A percentile compares a stretch with the other conserved stretches of the same genome.
Evolutionary conservation across 2,329 filamentous ascomycete genomes (phyloP).

Genomic region (Aspergillus arachidicola): DNA sequence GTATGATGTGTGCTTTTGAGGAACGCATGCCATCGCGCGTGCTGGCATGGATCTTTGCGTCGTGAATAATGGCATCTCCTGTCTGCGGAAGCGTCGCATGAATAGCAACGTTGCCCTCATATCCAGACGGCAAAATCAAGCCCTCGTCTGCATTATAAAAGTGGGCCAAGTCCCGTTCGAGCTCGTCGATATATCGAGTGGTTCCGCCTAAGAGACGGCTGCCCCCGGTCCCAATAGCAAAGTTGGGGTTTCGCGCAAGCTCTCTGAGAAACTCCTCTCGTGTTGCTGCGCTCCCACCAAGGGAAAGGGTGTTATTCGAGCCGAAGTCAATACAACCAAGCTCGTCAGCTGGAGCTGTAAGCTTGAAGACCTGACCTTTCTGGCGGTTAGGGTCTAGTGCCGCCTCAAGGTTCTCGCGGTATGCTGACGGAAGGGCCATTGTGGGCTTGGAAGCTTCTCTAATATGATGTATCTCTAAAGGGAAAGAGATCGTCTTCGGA

Average conservation of each 20-base stretch:
- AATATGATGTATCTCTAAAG: not conserved
- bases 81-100: constrained; percentile 55
- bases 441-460: not conserved
- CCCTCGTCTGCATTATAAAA: constrained; percentile 57
- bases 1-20: constrained; percentile 49
- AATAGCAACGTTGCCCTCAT: constrained; percentile 60
- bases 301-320: constrained; percentile 16
- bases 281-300: constrained; percentile 6
- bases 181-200: constrained; percentile 20
- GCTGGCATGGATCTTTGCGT: constrained; percentile 69
- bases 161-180: constrained; percentile 53
- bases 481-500: not conserved
- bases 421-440: not conserved
- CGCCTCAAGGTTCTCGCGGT: not conserved
- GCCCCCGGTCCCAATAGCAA: constrained; percentile 8
- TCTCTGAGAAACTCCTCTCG: constrained; percentile 11
- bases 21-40: constrained; percentile 69
- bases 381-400: not conserved
- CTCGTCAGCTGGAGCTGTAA: not conserved
- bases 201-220: constrained; percentile 13
- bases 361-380: constrained; percentile 3
- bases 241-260: constrained; percentile 9
- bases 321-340: constrained; percentile 11
- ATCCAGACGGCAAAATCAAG: constrained; percentile 59
- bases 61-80: constrained; percentile 62